These are phyloP conservation scores for Penicillium manginii DNA, from an alignment of 495 filamentous ascomycete genomes.

Conservation along the genomic window DNA sequence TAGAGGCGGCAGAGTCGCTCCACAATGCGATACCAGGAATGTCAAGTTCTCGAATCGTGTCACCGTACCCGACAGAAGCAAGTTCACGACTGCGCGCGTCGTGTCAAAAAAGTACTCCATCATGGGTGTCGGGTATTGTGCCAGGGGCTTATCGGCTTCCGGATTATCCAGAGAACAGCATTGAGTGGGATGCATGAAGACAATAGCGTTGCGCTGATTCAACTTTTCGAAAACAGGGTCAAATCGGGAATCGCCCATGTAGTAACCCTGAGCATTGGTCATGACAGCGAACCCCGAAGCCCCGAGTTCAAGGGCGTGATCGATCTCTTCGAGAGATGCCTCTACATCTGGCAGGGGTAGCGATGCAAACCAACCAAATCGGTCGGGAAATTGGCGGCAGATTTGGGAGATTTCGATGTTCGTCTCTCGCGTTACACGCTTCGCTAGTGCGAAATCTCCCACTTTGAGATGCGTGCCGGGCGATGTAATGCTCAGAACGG, in stretches of 20 bases:
- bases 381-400: neutral
- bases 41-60: slow-evolving; percentile 7
- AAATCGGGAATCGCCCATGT: slow-evolving; percentile 9
- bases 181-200: slow-evolving; percentile 12
- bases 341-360: slow-evolving; percentile 7
- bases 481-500: slow-evolving; percentile 8
- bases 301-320: slow-evolving; percentile 6
- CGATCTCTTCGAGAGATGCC: slow-evolving; percentile 9
- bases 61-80: slow-evolving; percentile 7
- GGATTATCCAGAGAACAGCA: slow-evolving; percentile 7
- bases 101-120: slow-evolving; percentile 10
- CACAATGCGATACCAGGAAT: slow-evolving; percentile 7
- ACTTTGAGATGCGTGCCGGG: slow-evolving; percentile 10
- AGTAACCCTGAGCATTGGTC: slow-evolving; percentile 6
- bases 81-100: slow-evolving; percentile 7
- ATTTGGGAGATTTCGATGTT: neutral
- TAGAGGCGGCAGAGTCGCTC: slow-evolving; percentile 5
- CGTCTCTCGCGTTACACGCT: neutral
- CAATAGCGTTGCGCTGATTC: neutral
- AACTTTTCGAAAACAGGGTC: slow-evolving; percentile 7
- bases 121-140: slow-evolving; percentile 6
- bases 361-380: slow-evolving; percentile 8
- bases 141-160: slow-evolving; percentile 1
- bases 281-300: slow-evolving; percentile 7
- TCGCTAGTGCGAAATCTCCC: neutral